Evolutionary conservation across 352 stramenopile species (phyloP), one percentile per base, ranked within the genome.

Genomic region (Phytopythium helicoides): DNA sequence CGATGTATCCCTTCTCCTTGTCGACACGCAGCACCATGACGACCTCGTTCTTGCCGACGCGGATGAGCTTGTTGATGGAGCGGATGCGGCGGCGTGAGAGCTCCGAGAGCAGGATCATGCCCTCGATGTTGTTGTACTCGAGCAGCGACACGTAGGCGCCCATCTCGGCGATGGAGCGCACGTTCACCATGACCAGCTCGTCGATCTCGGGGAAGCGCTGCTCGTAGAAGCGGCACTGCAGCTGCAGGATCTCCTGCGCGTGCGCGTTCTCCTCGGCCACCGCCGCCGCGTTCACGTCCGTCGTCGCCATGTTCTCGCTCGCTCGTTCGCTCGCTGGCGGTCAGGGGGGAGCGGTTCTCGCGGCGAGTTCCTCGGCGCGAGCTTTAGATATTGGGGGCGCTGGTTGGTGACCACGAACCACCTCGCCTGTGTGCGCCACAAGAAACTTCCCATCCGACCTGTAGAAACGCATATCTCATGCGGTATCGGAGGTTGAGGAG

Each of bases 81-180:
- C 98, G 96, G 68, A 99, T 99, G 56, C 98, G 97, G 71, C 97
- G 90, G 12, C 97, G 86, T 44, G 89, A 98, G 39, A 99, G 81
- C 74, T 99, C 98, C n/a, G 89, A 98, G 10, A 99, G 78, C 62
- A 99, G 64, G 66, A 99, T 99, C 92, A 99, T 99, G 45, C 98
- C 98, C 65, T 98, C 92, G 61, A 99, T 99, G 81, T 99, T 98
- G 83, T 99, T 99, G 89, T 99, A 99, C 82, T 99, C 98, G 45
- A 99, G 86, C 38, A 99, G 84, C 41, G 90, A 98, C 47, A 99
- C 98, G 76, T 99, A 99, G 21, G 97, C 97, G 46, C 97, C 97
- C 97, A 99, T 99, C 67, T 99, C 97, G 47, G 96, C 97, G 72
- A 99, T 99, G 64, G 92, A 98, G 37, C 93, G 91, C 66, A 97